Base-by-base conservation (phyloP, 805 yeast genomes). In the Candida anglica region DNA sequence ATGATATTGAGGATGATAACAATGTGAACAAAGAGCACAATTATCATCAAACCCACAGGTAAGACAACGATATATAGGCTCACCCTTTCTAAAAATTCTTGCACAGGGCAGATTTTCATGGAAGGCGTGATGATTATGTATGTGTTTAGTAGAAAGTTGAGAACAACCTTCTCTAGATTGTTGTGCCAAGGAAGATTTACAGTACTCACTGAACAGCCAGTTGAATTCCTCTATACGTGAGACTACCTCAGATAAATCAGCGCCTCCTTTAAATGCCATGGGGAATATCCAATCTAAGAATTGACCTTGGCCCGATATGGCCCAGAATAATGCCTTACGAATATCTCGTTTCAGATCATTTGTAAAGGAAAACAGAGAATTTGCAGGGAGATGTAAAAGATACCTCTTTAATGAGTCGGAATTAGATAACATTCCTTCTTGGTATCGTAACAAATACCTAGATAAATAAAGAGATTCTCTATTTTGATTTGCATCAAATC, bases 41-140 rank as follows among this genome's bases (percentile, higher is more conserved):
- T 91, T 79, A 28, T 85, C 95, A 50, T 86, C 95, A 32, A 71
- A 71, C 0, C 86, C 89, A 58, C 94, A 69, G 21, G 89, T 73
- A 21, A 78, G 47, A 51, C 95, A 86, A 27, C 88, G 66, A 51
- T 83, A 83, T 3, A 86, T 81, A 0, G 93, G 88, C 50, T 86
- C 95, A 5, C 95, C 95, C 31, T 78, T 73, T 29, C 74, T 66
- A 47, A 86, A 81, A 33, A 79, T 77, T 15, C 81, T 65, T 2
- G 86, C 82, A 54, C 95, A 86, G 0, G 91, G 81, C 54, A 85
- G 65, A 13, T 78, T 73, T 15, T 73, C 68, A 50, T 86, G 94
- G 39, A 50, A 56, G 5, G 66, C 65, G 28, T 55, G 58, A 37
- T 54, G 58, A 33, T 45, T 48, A 36, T 54, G 61, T 15, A 49